Evolutionary conservation across 176 grass and related monocot genomes (phyloP).

Genomic region (Hyparrhenia diplandra): DNA sequence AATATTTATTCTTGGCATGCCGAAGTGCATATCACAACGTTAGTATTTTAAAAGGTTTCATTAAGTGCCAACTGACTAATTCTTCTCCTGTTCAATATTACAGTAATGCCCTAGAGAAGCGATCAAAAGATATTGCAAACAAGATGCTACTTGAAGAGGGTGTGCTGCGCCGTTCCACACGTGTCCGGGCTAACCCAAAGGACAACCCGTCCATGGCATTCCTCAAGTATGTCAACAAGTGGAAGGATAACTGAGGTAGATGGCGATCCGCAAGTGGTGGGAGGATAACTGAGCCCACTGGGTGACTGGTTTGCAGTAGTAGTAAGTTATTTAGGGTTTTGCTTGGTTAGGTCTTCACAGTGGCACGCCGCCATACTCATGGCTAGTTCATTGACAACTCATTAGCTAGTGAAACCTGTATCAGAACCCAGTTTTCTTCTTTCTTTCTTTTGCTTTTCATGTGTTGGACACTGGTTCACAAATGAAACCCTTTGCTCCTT

Average conservation of each 20-base stretch:
- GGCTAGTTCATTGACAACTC: background rate
- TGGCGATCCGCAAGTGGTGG: background rate
- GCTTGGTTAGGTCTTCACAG: background rate
- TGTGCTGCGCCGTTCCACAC: constrained; percentile 64
- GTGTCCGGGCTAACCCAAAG: constrained; percentile 76
- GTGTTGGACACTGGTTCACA: background rate
- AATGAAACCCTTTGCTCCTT: background rate
- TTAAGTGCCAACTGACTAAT: background rate
- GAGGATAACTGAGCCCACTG: background rate
- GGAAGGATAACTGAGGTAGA: constrained; percentile 54
- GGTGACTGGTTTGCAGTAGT: background rate
- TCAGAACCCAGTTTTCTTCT: background rate
- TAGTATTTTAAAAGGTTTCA: background rate
- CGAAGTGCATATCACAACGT: background rate
- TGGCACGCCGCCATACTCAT: background rate
- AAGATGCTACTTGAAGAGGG: constrained; percentile 69
- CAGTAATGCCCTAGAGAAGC: constrained; percentile 69
- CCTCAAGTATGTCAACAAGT: constrained; percentile 84
- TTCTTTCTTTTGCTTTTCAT: background rate
- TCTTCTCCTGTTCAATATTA: constrained; percentile 7
- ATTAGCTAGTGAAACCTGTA: background rate
- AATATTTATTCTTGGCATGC: background rate
- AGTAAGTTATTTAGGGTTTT: background rate
- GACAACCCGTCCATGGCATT: constrained; percentile 68
- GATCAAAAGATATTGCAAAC: constrained; percentile 54